Percentiles rank a stretch among this genome's conserved stretches.
phyloP scores from a whole-genome alignment of 768 basidiomycete species.

The Clathrus columnatus region DNA sequence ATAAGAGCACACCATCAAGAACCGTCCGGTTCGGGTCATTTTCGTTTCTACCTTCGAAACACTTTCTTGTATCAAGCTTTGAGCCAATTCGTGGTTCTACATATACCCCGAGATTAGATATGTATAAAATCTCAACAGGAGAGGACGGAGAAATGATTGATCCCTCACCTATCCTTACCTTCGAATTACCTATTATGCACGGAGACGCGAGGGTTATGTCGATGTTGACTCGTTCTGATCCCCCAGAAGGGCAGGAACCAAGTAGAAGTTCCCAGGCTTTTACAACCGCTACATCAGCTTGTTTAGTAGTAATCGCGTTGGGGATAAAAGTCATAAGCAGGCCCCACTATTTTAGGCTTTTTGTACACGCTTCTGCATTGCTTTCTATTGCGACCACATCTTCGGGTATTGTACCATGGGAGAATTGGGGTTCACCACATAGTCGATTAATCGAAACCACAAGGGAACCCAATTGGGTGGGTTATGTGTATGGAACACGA shows the following conservation, averaged over 20 bases:
- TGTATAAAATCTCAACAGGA: slow-evolving; percentile 13
- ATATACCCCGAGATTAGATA: slow-evolving; percentile 19
- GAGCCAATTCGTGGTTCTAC: background rate
- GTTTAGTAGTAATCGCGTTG: background rate
- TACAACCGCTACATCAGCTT: background rate
- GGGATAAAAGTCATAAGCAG: slow-evolving; percentile 19
- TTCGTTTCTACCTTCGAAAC: slow-evolving; percentile 18
- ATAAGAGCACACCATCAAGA: background rate
- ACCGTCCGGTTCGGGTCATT: slow-evolving; percentile 16
- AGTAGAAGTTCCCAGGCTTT: background rate
- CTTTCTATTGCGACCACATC: slow-evolving; percentile 17
- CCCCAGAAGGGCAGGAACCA: background rate
- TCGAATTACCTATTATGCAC: background rate
- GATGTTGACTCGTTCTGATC: slow-evolving; percentile 4
- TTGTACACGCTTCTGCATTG: slow-evolving; percentile 34
- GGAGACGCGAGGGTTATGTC: background rate
- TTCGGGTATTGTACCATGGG: slow-evolving; percentile 30
- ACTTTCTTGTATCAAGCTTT: slow-evolving; percentile 16
- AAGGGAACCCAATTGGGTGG: slow-evolving; percentile 40
- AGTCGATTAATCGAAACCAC: slow-evolving; percentile 33
- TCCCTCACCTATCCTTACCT: background rate
- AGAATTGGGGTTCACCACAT: slow-evolving; percentile 41
- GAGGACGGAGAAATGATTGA: background rate
- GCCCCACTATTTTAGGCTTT: slow-evolving; percentile 31
- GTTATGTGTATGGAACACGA: slow-evolving; percentile 46